These are phyloP conservation scores for Metschnikowia sp. DNA, from an alignment of 805 yeast species.

Conservation along the genomic window DNA sequence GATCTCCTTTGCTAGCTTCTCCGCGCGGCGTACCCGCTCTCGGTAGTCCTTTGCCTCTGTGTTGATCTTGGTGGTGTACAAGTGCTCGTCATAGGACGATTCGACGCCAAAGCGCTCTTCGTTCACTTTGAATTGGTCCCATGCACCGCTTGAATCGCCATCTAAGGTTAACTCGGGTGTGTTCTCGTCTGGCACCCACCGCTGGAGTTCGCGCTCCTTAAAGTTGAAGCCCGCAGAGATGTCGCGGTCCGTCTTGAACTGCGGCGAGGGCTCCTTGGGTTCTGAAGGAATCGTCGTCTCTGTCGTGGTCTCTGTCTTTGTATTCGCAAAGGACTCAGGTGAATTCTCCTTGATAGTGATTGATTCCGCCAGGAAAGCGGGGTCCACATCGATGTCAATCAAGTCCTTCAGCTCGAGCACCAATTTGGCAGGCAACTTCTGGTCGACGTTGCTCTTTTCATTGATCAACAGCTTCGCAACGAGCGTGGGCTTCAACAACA, in stretches of 20 bases:
- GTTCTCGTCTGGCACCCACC: constrained; percentile 74
- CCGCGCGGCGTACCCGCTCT: constrained; percentile 66
- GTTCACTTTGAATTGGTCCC: constrained; percentile 97
- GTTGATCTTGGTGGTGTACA: constrained; percentile 78
- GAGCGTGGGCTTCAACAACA: constrained; percentile 50
- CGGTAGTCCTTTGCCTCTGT: constrained; percentile 70
- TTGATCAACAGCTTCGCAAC: constrained; percentile 22
- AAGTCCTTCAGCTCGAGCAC: constrained; percentile 50
- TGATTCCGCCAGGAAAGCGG: constrained; percentile 22
- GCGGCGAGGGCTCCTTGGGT: neutral
- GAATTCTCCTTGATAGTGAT: constrained; percentile 7
- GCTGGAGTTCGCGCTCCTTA: constrained; percentile 71
- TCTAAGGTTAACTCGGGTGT: constrained; percentile 36
- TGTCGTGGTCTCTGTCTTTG: constrained; percentile 6
- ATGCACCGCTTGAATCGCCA: constrained; percentile 30
- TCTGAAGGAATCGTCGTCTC: constrained; percentile 7
- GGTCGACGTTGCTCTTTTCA: constrained; percentile 26
- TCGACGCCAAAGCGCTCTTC: constrained; percentile 84
- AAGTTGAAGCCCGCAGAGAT: constrained; percentile 52
- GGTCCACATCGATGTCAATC: constrained; percentile 39
- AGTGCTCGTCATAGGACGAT: constrained; percentile 78
- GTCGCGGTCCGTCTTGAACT: constrained; percentile 81
- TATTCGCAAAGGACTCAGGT: neutral
- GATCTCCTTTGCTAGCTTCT: constrained; percentile 77
- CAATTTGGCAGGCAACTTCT: constrained; percentile 43